Base-by-base conservation (phyloP, 306 rosid genomes). In the Cicer chorassanicum region DNA sequence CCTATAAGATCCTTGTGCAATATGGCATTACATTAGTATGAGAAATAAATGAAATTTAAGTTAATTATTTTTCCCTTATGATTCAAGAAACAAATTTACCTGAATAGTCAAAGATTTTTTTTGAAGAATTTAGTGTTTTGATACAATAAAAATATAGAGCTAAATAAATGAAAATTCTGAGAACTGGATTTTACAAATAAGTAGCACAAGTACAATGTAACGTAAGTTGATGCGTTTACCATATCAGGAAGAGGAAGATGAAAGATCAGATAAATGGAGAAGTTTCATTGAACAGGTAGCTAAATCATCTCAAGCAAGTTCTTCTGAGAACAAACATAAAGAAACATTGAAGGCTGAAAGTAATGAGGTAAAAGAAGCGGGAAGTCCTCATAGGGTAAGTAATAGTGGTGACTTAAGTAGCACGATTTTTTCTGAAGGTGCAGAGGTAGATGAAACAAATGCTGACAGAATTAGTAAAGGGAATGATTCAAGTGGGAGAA, bases 241-340 rank as follows among this genome's bases (percentile, higher is more conserved):
- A 24, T 83, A 69, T 70, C 85, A 92, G 99, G 88, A 92, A 86
- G 99, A 94, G 87, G 99, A 94, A 80, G 86, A 56, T 15, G 99
- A 94, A 82, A 88, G 96, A 81, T 83, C 89, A 48, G 60, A 71
- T 73, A 87, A 86, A 80, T 92, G 99, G 99, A 85, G 71, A 65
- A 70, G 79, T 81, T 94, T 91, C 79, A 89, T 94, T 63, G 88
- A 87, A 71, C 89, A 81, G 70, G 10, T 86, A 74, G 87, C 19
- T 39, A 39, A 67, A 64, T 76, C 87, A 72, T 38, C 85, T 71
- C 84, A 76, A 65, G 59, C 63, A 14, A 80, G 80, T 73, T 75
- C 81, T 74, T 73, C 82, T 60, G 86, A 82, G 49, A 74, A 82
- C 57, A 73, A 82, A 76, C 61, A 75, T 63, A 71, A 67, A 82